Conservation (phyloP, 257 asterid genomes). For the Echites panduratus region DNA sequence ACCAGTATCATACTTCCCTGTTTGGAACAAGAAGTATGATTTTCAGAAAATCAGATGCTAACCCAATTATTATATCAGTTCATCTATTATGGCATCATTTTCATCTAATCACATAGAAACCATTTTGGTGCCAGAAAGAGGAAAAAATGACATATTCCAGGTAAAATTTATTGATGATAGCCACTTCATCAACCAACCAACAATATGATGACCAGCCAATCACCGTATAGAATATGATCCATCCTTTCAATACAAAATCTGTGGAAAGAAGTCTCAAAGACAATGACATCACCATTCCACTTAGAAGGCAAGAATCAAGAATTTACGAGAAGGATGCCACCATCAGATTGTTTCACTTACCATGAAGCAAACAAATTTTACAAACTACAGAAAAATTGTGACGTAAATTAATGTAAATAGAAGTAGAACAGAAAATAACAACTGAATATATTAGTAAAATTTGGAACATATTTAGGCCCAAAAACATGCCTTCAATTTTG, state of each 20-base stretch:
- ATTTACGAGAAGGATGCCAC: background rate
- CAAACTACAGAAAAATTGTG: background rate
- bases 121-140: background rate
- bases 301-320: constrained; percentile 3
- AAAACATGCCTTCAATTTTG: constrained; percentile 73
- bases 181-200: too few species aligned
- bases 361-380: background rate
- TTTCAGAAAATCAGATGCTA: background rate
- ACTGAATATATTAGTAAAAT: too few species aligned
- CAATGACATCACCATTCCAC: background rate
- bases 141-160: background rate
- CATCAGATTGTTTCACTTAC: background rate
- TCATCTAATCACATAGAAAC: background rate
- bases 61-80: background rate
- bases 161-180: background rate
- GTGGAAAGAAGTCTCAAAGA: background rate
- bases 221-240: too few species aligned
- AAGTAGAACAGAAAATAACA: background rate
- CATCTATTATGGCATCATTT: too few species aligned
- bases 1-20: background rate
- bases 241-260: too few species aligned
- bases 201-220: too few species aligned
- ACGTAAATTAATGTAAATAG: background rate
- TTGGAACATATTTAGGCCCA: background rate
- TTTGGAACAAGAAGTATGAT: background rate